Evolutionary conservation across 306 rosid genomes (phyloP), one percentile per base, ranked within the genome.

Genomic region (Vigna trinervia): DNA sequence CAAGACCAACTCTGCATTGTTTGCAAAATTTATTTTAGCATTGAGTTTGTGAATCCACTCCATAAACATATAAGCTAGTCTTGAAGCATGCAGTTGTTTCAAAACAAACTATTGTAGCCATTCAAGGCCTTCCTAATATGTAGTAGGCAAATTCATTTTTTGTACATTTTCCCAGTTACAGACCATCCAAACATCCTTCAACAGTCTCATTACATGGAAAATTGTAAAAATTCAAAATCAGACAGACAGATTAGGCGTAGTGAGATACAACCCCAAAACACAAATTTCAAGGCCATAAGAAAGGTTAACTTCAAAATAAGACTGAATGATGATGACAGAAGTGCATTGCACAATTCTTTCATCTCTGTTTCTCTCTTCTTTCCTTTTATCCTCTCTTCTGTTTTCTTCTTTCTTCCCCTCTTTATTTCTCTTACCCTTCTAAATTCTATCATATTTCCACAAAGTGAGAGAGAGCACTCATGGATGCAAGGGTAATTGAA

Each of bases 1-100:
- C 97, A 85, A 95, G 97, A 71, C 99, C 99, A 86, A 90, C 99
- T 83, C 99, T 95, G 80, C 82, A 87, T 76, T 71, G 84, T 82
- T 66, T 77, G 80, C 22, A 76, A 83, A 80, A 48, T 17, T 71
- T 20, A 23, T 48, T 59, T 76, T 71, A 81, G 80, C 22, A 69
- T 19, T 70, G 47, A 43, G 72, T 59, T 41, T 8, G 43, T 45
- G 34, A 63, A 8, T 74, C 46, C 61, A 23, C 74, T 43, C 53
- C 67, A 54, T 28, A 48, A 61, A 61, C 26, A 23, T 20, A 78
- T 4, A 23, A 69, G 23, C 52, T 48, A 39, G 51, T 58, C 51
- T 36, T 64, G 54, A 78, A 28, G 57, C 28, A 69, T 38, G 60
- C 50, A 67, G 51, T 28, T 17, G 51, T 65, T 38, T 10, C 52